Conservation (phyloP, 495 filamentous ascomycete species). For the Jackrogersella multiformis region DNA sequence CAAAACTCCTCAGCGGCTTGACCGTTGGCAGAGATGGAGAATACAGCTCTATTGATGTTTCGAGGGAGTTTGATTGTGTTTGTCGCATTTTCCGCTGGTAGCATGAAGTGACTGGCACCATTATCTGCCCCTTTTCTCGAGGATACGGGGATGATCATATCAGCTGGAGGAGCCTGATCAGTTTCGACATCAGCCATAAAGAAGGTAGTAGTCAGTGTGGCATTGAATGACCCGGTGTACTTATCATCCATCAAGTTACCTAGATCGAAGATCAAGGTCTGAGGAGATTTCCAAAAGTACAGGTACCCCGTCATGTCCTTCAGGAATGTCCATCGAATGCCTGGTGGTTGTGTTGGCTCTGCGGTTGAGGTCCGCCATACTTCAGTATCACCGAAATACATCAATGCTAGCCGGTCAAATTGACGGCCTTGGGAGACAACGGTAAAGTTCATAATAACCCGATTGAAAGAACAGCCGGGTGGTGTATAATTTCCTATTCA, state of each 20-base stretch:
- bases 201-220: slow-evolving; percentile 79
- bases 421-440: slow-evolving; percentile 77
- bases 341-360: slow-evolving; percentile 72
- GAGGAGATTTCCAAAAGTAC: slow-evolving; percentile 70
- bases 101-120: slow-evolving; percentile 69
- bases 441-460: slow-evolving; percentile 85
- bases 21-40: slow-evolving; percentile 79
- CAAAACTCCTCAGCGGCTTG: slow-evolving; percentile 87
- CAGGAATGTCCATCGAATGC: slow-evolving; percentile 77
- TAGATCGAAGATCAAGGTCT: slow-evolving; percentile 85
- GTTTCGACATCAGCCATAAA: slow-evolving; percentile 60
- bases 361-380: slow-evolving; percentile 88
- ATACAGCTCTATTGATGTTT: slow-evolving; percentile 74
- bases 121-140: slow-evolving; percentile 61
- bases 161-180: slow-evolving; percentile 61
- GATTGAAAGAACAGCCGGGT: slow-evolving; percentile 78
- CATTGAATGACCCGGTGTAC: slow-evolving; percentile 83
- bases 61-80: slow-evolving; percentile 67
- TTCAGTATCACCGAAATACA: slow-evolving; percentile 84
- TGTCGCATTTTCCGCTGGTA: slow-evolving; percentile 71
- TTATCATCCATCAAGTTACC: slow-evolving; percentile 77
- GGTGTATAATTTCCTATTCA: slow-evolving; percentile 72
- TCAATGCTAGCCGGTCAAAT: slow-evolving; percentile 79
- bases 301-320: slow-evolving; percentile 85
- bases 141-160: slow-evolving; percentile 80